Conservation (phyloP, 257 asterid species). For the Orobanche coerulescens region DNA sequence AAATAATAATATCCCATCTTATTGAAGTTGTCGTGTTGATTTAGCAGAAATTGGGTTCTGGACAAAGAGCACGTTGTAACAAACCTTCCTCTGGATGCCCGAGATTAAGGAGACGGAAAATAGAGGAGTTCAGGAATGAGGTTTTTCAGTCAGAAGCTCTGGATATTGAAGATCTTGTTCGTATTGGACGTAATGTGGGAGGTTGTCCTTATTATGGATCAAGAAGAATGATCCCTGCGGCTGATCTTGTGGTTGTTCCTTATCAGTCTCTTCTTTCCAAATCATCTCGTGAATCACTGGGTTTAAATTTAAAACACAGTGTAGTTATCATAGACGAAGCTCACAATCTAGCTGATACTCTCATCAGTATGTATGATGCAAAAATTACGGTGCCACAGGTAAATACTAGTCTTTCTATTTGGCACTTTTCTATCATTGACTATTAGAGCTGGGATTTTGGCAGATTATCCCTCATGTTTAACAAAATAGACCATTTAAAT, state of each 20-base stretch:
- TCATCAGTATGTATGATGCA: conserved; percentile 81
- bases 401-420: conserved; percentile 3
- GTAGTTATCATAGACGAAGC: conserved; percentile 90
- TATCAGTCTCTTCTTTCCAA: conserved; percentile 97
- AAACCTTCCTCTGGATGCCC: conserved; percentile 66
- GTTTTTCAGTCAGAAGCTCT: conserved; percentile 54
- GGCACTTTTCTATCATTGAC: neutral
- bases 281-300: conserved; percentile 84
- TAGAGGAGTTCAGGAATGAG: conserved; percentile 54
- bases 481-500: too few species aligned
- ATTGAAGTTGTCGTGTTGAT: conserved; percentile 28
- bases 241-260: conserved; percentile 93
- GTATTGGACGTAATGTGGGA: conserved; percentile 55
- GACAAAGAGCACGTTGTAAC: conserved; percentile 44
- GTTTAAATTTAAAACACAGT: conserved; percentile 66
- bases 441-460: too few species aligned
- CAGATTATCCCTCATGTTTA: too few species aligned
- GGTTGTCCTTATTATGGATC: conserved; percentile 98
- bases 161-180: conserved; percentile 95
- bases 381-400: conserved; percentile 78
- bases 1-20: conserved; percentile 10
- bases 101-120: conserved; percentile 63
- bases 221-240: conserved; percentile 64
- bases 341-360: conserved; percentile 95
- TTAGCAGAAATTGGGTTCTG: conserved; percentile 53